These are phyloP conservation scores for Lolium perenne DNA, from an alignment of 176 grass and related monocot genomes.

Conservation along the genomic window DNA sequence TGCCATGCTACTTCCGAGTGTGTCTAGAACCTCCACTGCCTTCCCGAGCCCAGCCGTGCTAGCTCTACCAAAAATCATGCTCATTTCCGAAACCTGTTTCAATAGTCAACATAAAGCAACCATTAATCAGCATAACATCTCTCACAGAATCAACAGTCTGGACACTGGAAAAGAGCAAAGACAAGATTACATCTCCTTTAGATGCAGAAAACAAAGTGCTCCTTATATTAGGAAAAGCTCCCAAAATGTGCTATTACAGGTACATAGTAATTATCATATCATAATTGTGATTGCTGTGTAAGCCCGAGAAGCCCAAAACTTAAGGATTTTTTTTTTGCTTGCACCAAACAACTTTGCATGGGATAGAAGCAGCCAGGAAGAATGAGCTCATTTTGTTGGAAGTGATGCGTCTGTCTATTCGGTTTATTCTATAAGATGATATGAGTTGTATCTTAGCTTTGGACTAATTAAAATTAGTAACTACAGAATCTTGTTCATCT, in stretches of 20 bases:
- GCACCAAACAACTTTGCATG: not conserved
- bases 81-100: conserved; percentile 84
- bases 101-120: conserved; percentile 35
- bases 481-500: not conserved
- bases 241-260: not conserved
- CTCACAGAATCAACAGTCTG: not conserved
- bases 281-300: conserved; percentile 1
- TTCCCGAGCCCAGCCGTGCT: conserved; percentile 78
- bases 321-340: not conserved
- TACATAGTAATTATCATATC: not conserved
- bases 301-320: not conserved
- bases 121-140: conserved; percentile 37
- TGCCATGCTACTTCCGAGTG: conserved; percentile 93
- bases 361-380: not conserved
- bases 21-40: conserved; percentile 94
- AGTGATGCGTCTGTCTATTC: not conserved
- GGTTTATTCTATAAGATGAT: not conserved
- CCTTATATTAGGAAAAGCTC: conserved; percentile 21
- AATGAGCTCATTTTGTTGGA: not conserved
- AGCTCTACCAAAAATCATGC: conserved; percentile 83
- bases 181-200: not conserved
- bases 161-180: not conserved
- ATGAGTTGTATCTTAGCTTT: conserved; percentile 7
- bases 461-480: not conserved
- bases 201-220: not conserved